Evolutionary conservation across 2,329 filamentous ascomycete genomes (phyloP), one percentile per base, ranked within the genome.

Genomic region (Phyllosticta capitalensis): DNA sequence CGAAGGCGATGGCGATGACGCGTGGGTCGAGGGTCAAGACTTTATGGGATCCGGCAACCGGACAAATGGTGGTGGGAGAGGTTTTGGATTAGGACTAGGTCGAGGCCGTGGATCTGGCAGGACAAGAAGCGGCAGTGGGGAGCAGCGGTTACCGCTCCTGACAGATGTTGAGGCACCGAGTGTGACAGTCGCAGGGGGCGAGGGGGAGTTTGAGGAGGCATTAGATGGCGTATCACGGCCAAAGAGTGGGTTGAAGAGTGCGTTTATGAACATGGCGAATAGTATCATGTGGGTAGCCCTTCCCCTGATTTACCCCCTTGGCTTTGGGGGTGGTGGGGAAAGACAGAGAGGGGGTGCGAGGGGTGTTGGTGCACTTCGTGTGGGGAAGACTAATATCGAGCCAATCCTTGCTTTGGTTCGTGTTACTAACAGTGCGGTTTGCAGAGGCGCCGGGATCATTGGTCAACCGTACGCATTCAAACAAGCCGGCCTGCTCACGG

Each of bases 231-330:
- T 82, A 20, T 81, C 38, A 6, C 22, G 92, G 60, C 91, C 92
- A 53, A 92, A 92, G 75, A 95, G 90, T 61, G 88, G 88, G 5
- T 81, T 97, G 75, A 81, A 83, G 63, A 90, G 88, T 71, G 92
- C 94, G 2, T 97, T 99, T 66, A 96, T 97, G 91, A 99, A 99
- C 76, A 99, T 99, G 94, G 92, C 94, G 63, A 99, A 99, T 77
- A 95, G 89, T 67, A 99, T 99, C 72, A 96, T 99, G 75, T 77
- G 65, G 65, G 75, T 64, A 5, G 9, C 28, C 9, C 17, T 52
- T 28, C 12, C 24, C 26, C 21, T 26, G 17, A 3, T 28, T 9
- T 51, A 10, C 57, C 26, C 33, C n/a, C 9, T 53, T 54, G 14
- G 14, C 22, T 24, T 56, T n/a, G 3, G n/a, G 20, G 9, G 3